A percentile compares a stretch with the other conserved stretches of the same genome.
Conservation (phyloP, 1,139 yeast genomes). For the Pichia sp. region DNA sequence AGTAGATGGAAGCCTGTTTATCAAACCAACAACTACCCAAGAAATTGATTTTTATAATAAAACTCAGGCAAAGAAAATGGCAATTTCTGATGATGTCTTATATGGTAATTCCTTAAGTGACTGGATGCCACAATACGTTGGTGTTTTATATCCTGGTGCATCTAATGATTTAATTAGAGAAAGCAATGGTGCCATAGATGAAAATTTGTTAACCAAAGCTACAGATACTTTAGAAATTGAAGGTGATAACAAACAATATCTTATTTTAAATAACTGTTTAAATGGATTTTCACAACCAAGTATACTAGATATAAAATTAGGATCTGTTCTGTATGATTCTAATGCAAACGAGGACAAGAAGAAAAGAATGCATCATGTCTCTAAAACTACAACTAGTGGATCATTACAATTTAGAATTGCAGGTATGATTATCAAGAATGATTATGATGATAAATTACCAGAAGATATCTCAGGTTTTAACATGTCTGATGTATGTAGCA, state of each 20-base stretch:
- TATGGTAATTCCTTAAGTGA: conserved; percentile 39
- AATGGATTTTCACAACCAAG: conserved; percentile 61
- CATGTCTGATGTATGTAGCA: conserved; percentile 19
- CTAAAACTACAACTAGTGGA: conserved; percentile 74
- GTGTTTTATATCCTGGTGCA: conserved; percentile 39
- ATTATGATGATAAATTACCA: conserved; percentile 14
- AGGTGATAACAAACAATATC: conserved; percentile 29
- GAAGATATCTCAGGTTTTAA: conserved; percentile 17
- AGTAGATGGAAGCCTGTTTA: conserved; percentile 56
- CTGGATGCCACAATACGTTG: conserved; percentile 48
- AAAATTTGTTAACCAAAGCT: conserved; percentile 5
- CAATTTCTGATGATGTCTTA: conserved; percentile 26
- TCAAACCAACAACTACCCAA: conserved; percentile 57
- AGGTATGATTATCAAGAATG: conserved; percentile 64
- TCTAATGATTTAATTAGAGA: conserved; percentile 21
- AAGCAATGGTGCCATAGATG: conserved; percentile 11
- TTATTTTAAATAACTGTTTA: conserved; percentile 73
- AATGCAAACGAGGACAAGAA: conserved; percentile 53
- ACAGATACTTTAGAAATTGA: conserved; percentile 11
- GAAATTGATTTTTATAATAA: conserved; percentile 68
- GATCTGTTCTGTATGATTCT: conserved; percentile 62
- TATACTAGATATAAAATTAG: conserved; percentile 78
- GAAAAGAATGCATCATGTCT: conserved; percentile 54
- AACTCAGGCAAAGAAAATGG: conserved; percentile 23
- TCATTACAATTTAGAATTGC: conserved; percentile 69